Evolutionary conservation across 2,329 filamentous ascomycete genomes (phyloP).

Genomic region (Emergomyces pasteurianus): DNA sequence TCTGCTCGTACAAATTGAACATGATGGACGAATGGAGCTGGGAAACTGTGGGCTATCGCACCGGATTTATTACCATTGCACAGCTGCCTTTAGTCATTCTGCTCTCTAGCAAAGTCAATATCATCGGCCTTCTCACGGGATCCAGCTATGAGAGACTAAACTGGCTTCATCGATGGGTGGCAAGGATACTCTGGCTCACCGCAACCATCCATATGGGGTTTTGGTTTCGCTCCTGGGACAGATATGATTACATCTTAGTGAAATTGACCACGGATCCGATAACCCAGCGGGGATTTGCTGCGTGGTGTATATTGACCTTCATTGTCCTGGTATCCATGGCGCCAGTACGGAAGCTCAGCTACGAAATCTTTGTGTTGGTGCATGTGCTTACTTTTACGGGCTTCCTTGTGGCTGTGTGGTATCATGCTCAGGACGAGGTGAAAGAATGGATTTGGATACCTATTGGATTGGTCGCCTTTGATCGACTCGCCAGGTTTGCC

Average conservation of each 20-base stretch:
- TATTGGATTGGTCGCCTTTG: conserved; percentile 35
- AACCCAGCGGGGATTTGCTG: conserved; percentile 40
- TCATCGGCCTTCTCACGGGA: conserved; percentile 38
- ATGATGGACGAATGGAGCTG: conserved; percentile 38
- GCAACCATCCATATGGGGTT: conserved; percentile 44
- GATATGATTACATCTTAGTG: conserved; percentile 38
- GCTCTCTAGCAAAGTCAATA: conserved; percentile 44
- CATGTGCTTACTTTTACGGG: conserved; percentile 42
- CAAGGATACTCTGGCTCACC: conserved; percentile 41
- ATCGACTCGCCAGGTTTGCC: conserved; percentile 28
- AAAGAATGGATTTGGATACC: conserved; percentile 37
- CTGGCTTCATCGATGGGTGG: conserved; percentile 42
- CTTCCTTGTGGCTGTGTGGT: conserved; percentile 37
- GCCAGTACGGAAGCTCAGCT: conserved; percentile 38
- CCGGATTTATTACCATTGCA: conserved; percentile 40
- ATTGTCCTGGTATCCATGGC: conserved; percentile 40
- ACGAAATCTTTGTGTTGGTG: conserved; percentile 44
- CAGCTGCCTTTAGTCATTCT: conserved; percentile 47
- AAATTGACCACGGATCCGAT: conserved; percentile 39
- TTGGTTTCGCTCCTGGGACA: conserved; percentile 42
- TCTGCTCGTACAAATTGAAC: conserved; percentile 46
- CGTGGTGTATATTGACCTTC: conserved; percentile 41
- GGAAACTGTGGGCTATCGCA: conserved; percentile 46
- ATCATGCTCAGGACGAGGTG: conserved; percentile 36
- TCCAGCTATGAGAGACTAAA: conserved; percentile 41